Percentiles rank a stretch among this genome's conserved stretches.
phyloP scores from a whole-genome alignment of 2,329 filamentous ascomycete species.

The Xylaria sp. region DNA sequence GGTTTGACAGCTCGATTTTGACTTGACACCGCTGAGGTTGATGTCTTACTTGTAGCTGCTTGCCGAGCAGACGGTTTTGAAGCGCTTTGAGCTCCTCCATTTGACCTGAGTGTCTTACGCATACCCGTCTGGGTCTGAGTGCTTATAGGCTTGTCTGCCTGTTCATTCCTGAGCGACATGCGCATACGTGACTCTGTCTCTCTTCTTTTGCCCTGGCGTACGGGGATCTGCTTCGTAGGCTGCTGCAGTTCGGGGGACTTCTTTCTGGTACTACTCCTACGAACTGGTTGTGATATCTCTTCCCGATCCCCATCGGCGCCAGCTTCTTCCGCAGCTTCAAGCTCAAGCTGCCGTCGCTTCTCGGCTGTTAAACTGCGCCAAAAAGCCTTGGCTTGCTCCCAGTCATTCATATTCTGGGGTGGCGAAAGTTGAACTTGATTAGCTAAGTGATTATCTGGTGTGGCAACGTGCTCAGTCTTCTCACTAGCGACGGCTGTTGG shows the following conservation, averaged over 20 bases:
- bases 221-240: neutral
- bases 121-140: conserved; percentile 39
- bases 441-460: conserved; percentile 31
- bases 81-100: conserved; percentile 22
- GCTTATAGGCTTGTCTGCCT: conserved; percentile 34
- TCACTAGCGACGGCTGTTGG: neutral
- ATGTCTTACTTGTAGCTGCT: conserved; percentile 23
- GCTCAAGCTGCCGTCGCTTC: conserved; percentile 70
- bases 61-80: conserved; percentile 25
- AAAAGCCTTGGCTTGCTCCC: conserved; percentile 75
- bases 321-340: conserved; percentile 65
- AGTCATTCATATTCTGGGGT: conserved; percentile 58
- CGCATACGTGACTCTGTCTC: conserved; percentile 52
- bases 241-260: conserved; percentile 55
- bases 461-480: conserved; percentile 32
- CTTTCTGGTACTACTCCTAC: conserved; percentile 50
- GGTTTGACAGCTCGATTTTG: conserved; percentile 23
- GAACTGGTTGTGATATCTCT: conserved; percentile 45
- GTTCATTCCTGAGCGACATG: conserved; percentile 58
- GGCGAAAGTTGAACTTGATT: conserved; percentile 9
- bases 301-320: conserved; percentile 59
- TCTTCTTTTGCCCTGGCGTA: conserved; percentile 37
- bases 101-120: conserved; percentile 48
- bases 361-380: conserved; percentile 74
- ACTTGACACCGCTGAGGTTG: conserved; percentile 17